Conservation (phyloP, 2,329 filamentous ascomycete species). For the Trichophyton rubrum region DNA sequence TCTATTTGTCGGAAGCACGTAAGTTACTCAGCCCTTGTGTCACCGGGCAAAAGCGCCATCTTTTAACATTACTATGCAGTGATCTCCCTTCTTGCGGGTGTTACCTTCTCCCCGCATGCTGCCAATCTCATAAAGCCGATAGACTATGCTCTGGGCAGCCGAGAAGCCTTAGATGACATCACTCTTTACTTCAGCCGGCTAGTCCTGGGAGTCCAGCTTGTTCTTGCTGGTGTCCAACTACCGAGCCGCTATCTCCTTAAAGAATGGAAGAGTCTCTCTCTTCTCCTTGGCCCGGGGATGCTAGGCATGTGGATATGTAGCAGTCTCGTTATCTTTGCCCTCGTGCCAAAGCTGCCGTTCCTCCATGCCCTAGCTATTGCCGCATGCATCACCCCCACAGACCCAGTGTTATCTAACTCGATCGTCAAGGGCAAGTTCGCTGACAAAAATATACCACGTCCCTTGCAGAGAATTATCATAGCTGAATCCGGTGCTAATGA, state of each 20-base stretch:
- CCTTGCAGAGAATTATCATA: constrained; percentile 67
- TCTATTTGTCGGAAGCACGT: constrained; percentile 84
- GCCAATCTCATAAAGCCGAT: constrained; percentile 63
- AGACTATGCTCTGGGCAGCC: constrained; percentile 54
- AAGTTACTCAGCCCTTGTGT: constrained; percentile 29
- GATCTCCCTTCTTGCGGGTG: constrained; percentile 67
- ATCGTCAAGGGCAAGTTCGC: constrained; percentile 92
- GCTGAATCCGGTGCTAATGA: constrained; percentile 83
- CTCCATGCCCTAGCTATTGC: constrained; percentile 69
- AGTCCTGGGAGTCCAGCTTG: constrained; percentile 79
- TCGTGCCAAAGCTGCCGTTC: constrained; percentile 60
- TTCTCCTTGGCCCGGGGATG: constrained; percentile 78
- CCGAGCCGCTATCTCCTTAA: constrained; percentile 66
- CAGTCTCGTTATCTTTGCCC: constrained; percentile 63
- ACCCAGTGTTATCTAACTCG: constrained; percentile 74
- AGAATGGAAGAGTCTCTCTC: constrained; percentile 63
- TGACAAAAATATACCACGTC: constrained; percentile 73
- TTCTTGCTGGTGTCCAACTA: constrained; percentile 76
- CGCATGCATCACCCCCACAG: constrained; percentile 83
- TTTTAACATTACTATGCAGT: constrained; percentile 39
- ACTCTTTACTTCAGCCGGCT: constrained; percentile 77
- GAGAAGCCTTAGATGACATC: constrained; percentile 52
- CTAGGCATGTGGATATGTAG: constrained; percentile 72
- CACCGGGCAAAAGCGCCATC: neutral
- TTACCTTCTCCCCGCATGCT: constrained; percentile 65